Conservation (phyloP, 2,329 filamentous ascomycete species). For the Neofusicoccum sp. region DNA sequence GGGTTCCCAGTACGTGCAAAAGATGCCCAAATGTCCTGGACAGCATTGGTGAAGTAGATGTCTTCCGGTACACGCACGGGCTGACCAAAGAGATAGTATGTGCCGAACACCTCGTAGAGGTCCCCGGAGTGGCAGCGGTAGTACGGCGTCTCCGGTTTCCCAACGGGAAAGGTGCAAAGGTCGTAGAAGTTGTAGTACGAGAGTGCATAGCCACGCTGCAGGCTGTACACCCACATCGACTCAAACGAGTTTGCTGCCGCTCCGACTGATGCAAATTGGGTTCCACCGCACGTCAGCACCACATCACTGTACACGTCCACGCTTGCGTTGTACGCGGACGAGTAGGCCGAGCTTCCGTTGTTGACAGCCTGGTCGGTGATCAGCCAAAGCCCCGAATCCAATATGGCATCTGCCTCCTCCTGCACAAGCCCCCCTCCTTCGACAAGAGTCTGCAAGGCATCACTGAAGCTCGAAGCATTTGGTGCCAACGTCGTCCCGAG, state of each 20-base stretch:
- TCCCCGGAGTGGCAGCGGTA: slow-evolving; percentile 6
- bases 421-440: background rate
- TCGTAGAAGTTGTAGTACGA: slow-evolving; percentile 2
- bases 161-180: background rate
- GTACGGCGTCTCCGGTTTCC: background rate
- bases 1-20: background rate
- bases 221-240: background rate
- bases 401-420: background rate
- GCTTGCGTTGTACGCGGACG: background rate
- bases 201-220: background rate
- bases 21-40: background rate
- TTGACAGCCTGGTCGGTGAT: background rate
- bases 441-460: background rate
- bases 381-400: background rate
- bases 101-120: background rate
- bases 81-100: background rate
- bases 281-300: background rate
- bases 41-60: slow-evolving; percentile 1
- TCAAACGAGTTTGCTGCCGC: background rate
- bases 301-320: background rate
- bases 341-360: background rate
- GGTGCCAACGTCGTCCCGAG: background rate
- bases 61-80: background rate
- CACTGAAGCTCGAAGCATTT: background rate
- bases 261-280: background rate